These are phyloP conservation scores for Globisporangium okanoganense DNA, from an alignment of 352 stramenopile species.

Conservation along the genomic window DNA sequence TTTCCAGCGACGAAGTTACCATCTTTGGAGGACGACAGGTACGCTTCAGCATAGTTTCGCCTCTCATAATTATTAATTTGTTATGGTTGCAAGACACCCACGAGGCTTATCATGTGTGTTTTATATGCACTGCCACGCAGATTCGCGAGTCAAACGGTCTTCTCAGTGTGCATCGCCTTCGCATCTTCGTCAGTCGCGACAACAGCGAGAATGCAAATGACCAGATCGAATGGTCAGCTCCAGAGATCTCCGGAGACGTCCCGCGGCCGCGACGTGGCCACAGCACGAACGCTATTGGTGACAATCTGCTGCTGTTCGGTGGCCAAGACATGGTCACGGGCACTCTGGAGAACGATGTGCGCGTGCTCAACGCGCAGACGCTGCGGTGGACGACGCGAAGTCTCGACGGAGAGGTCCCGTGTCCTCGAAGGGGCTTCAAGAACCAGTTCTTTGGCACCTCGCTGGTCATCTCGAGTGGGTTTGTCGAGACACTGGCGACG, in stretches of 20 bases:
- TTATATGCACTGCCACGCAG: conserved; percentile 18
- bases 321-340: conserved; percentile 48
- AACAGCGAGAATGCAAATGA: conserved; percentile 10
- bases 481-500: conserved; percentile 35
- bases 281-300: conserved; percentile 50
- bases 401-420: conserved; percentile 34
- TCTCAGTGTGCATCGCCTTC: conserved; percentile 41
- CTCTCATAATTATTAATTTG: neutral
- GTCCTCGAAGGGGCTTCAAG: conserved; percentile 71
- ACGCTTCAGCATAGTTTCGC: neutral
- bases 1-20: conserved; percentile 39
- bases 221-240: conserved; percentile 33
- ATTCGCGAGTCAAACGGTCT: conserved; percentile 65
- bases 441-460: conserved; percentile 75
- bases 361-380: conserved; percentile 30
- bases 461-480: conserved; percentile 70
- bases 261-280: conserved; percentile 52
- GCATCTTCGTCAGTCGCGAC: neutral
- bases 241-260: conserved; percentile 28
- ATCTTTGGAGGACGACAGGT: conserved; percentile 72
- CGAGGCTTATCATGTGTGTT: neutral
- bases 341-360: conserved; percentile 46
- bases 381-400: conserved; percentile 33
- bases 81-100: neutral
- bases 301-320: conserved; percentile 60